Base-by-base conservation (phyloP, 2,329 filamentous ascomycete species). In the Colletotrichum sp. region DNA sequence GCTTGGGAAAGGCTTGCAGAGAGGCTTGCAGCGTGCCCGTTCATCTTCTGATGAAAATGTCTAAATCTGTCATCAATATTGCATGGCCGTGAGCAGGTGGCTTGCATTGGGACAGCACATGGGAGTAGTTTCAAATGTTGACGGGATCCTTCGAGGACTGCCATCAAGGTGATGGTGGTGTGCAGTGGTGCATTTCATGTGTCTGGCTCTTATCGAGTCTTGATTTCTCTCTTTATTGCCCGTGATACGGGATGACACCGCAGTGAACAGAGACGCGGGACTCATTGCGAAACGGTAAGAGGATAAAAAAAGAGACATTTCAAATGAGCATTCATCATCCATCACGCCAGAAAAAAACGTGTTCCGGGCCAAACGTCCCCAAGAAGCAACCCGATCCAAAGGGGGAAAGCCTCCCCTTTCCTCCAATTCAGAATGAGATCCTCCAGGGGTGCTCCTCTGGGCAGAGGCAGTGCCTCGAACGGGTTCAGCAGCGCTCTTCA, bases 1-100 rank as follows among this genome's bases (percentile, higher is more conserved):
- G 70, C 70, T 72, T 72, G 69, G 69, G 19, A 30, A 72, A 44
- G 69, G 72, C 72, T 72, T 75, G 61, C 72, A 62, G 66, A 66
- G 44, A 74, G 61, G 67, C 72, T 71, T 71, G 62, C 73, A 68
- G 55, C 55, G 49, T 76, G 57, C 57, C 63, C 25, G 55, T 63
- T 69, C 30, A 30, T 70, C 65, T 62, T 63, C 66, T 63, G 22
- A 32, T 70, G 44, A 52, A 52, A 52, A 52, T 67, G 62, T 66
- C 67, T 69, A 57, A 44, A 39, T n/a, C 30, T 66, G 61, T 34
- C 25, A 22, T 12, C 36, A 29, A 36, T 49, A 12, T 66, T 34
- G 36, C 25, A 39, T 57, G 66, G 49, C 61, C 30, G 22, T 63
- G 62, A 52, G 32, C 67, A 34, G 52, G 55, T 67, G 69, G 69